A percentile compares a stretch with the other conserved stretches of the same genome.
Evolutionary conservation across 208 protist genomes (phyloP).

Genomic region (Zelonia costaricensis): DNA sequence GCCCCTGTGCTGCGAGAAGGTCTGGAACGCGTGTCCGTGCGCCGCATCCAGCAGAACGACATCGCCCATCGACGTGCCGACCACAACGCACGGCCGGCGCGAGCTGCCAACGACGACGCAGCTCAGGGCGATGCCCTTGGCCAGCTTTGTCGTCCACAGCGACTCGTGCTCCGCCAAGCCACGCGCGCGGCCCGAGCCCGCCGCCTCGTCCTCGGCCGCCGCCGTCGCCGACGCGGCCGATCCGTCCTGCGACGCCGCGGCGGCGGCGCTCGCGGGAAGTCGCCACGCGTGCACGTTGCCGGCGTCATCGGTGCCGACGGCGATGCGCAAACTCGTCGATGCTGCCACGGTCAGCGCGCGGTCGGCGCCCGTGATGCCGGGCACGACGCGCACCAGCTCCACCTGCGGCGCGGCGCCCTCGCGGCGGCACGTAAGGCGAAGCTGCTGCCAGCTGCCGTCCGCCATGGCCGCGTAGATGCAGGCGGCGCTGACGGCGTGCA

Average conservation of each 20-base stretch:
- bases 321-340: constrained; percentile 29
- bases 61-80: constrained; percentile 84
- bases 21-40: constrained; percentile 64
- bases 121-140: constrained; percentile 79
- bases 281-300: constrained; percentile 83
- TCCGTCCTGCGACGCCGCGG: neutral
- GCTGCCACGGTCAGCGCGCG: constrained; percentile 72
- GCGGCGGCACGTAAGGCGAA: constrained; percentile 31
- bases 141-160: constrained; percentile 71
- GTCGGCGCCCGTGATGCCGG: constrained; percentile 74
- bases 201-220: neutral
- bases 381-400: constrained; percentile 69
- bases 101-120: constrained; percentile 42
- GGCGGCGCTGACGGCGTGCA: constrained; percentile 38
- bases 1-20: constrained; percentile 85
- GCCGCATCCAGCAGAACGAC: constrained; percentile 76
- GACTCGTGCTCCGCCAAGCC: constrained; percentile 58
- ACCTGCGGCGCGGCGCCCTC: constrained; percentile 24
- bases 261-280: constrained; percentile 5
- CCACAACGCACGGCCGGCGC: constrained; percentile 54
- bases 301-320: constrained; percentile 76
- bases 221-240: neutral
- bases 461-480: constrained; percentile 47
- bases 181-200: constrained; percentile 8
- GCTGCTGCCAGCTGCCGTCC: constrained; percentile 51